Conservation (phyloP, 352 stramenopile genomes). For the Globisporangium spiculum region DNA sequence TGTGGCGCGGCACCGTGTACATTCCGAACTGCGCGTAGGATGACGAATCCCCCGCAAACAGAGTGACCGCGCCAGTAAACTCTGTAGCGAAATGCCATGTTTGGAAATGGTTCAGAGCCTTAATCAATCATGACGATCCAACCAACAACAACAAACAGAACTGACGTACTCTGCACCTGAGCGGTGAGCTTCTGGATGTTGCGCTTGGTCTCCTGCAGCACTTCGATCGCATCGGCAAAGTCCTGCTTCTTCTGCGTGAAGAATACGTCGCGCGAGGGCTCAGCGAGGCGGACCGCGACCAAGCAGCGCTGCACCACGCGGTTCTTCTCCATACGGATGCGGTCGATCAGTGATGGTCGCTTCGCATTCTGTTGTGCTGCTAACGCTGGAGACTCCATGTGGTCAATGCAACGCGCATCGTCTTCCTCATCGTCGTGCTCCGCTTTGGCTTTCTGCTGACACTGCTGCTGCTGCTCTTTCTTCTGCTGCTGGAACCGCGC, state of each 20-base stretch:
- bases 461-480: neutral
- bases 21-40: slow-evolving; percentile 11
- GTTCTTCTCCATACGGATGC: slow-evolving; percentile 53
- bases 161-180: slow-evolving; percentile 35
- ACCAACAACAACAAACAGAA: neutral
- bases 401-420: neutral
- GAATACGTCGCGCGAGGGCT: slow-evolving; percentile 48
- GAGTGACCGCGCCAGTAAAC: slow-evolving; percentile 8
- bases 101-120: too few species aligned
- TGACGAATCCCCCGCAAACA: slow-evolving; percentile 14
- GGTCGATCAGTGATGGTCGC: slow-evolving; percentile 21
- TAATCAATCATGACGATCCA: neutral
- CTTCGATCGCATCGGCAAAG: slow-evolving; percentile 39
- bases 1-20: neutral
- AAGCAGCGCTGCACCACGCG: slow-evolving; percentile 61
- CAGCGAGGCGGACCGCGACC: slow-evolving; percentile 42
- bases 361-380: neutral
- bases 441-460: neutral
- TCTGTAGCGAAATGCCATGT: neutral
- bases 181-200: slow-evolving; percentile 42
- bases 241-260: slow-evolving; percentile 47
- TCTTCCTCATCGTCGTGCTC: neutral
- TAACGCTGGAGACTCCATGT: neutral
- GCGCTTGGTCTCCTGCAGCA: slow-evolving; percentile 36
- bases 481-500: slow-evolving; percentile 4